phyloP scores from a whole-genome alignment of 768 basidiomycete genomes.

The Boletus edulis region DNA sequence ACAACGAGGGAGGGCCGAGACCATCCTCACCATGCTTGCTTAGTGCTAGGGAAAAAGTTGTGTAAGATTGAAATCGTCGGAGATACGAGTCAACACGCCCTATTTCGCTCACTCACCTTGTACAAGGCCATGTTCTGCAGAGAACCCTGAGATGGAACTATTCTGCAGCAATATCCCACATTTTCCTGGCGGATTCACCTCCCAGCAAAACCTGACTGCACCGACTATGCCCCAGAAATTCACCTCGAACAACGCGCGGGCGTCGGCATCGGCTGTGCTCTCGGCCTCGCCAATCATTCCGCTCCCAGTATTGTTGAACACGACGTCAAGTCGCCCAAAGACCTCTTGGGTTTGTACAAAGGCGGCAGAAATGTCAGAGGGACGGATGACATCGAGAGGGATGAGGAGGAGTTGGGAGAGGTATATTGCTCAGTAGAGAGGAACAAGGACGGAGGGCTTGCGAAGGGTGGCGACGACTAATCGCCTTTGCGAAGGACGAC shows the following conservation, averaged over 20 bases:
- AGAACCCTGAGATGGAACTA: too few species aligned
- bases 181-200: slow-evolving; percentile 25
- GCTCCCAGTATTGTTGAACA: slow-evolving; percentile 42
- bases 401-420: too few species aligned
- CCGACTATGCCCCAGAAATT: slow-evolving; percentile 19
- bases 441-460: too few species aligned
- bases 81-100: background rate
- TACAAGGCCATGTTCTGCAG: too few species aligned
- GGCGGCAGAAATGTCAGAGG: slow-evolving; percentile 30
- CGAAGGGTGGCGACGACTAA: slow-evolving; percentile 35
- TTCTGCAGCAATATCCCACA: slow-evolving; percentile 7
- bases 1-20: background rate
- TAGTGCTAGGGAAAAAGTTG: background rate
- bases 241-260: slow-evolving; percentile 34
- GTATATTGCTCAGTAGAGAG: too few species aligned
- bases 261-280: slow-evolving; percentile 24
- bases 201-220: slow-evolving; percentile 31
- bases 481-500: slow-evolving; percentile 34
- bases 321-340: slow-evolving; percentile 43
- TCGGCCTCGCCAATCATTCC: slow-evolving; percentile 33
- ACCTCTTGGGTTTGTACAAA: slow-evolving; percentile 31
- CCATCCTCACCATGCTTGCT: slow-evolving; percentile 10
- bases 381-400: slow-evolving; percentile 37
- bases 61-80: background rate
- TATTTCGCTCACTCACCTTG: slow-evolving; percentile 7